Percentiles rank a stretch among this genome's conserved stretches.
phyloP scores from a whole-genome alignment of 2,329 filamentous ascomycete species.

The Corniculantispora saksenae region DNA sequence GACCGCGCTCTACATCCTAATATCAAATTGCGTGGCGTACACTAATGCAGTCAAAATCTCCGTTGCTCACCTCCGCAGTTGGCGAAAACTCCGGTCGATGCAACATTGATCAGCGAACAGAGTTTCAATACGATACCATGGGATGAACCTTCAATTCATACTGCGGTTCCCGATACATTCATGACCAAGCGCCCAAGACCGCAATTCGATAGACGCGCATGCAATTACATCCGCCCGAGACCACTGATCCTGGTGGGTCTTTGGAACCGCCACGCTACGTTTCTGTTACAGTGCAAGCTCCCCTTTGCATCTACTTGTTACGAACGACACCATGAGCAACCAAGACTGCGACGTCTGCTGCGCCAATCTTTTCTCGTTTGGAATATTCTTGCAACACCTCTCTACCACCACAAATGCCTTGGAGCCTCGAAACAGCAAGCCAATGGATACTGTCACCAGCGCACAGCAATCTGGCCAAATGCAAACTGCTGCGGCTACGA shows the following conservation, averaged over 20 bases:
- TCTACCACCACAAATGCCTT: constrained; percentile 32
- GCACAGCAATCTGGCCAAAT: background rate
- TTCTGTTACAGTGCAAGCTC: background rate
- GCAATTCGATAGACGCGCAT: background rate
- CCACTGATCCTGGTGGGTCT: background rate
- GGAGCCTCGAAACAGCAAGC: constrained; percentile 7
- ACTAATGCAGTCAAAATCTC: background rate
- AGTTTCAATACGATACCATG: background rate
- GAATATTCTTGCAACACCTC: constrained; percentile 37
- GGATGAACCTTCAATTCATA: background rate
- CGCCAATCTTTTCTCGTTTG: constrained; percentile 39
- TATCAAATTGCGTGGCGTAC: too few species aligned
- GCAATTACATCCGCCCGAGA: background rate
- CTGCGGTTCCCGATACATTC: background rate
- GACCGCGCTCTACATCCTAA: background rate
- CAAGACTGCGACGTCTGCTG: constrained; percentile 34
- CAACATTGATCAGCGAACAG: background rate
- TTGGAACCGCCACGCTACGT: background rate
- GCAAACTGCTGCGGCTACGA: background rate
- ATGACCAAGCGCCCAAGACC: background rate
- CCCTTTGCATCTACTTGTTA: background rate
- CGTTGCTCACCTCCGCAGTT: background rate
- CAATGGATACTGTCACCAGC: background rate
- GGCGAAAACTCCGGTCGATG: background rate
- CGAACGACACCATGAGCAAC: constrained; percentile 25